These are phyloP conservation scores for Pyropia yezoensis DNA, from an alignment of 23 red algal genomes.

Conservation along the genomic window DNA sequence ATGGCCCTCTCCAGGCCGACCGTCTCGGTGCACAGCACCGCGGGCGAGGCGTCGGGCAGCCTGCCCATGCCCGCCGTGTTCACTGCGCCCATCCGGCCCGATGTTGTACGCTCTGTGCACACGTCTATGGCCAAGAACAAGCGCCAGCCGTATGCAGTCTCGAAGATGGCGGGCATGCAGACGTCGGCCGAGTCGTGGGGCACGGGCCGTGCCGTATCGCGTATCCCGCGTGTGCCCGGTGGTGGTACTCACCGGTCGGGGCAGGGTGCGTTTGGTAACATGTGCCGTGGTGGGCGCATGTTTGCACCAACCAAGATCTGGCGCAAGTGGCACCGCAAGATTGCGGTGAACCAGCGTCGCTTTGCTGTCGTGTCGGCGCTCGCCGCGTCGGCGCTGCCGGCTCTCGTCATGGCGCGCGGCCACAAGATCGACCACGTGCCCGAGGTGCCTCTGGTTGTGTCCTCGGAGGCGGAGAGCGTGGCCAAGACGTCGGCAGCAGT, in stretches of 20 bases:
- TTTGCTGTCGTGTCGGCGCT: conserved; percentile 83
- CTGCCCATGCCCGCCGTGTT: conserved; percentile 76
- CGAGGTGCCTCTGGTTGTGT: conserved; percentile 85
- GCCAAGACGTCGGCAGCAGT: conserved; percentile 74
- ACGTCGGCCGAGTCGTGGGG: conserved; percentile 96
- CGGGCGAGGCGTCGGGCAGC: conserved; percentile 35
- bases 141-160: conserved; percentile 90
- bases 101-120: conserved; percentile 88
- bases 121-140: conserved; percentile 87
- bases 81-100: conserved; percentile 85
- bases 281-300: conserved; percentile 93
- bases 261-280: conserved; percentile 93
- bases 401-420: conserved; percentile 89
- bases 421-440: conserved; percentile 84
- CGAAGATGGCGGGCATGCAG: conserved; percentile 81
- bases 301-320: conserved; percentile 94
- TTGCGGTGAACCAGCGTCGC: conserved; percentile 66
- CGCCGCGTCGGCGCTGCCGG: conserved; percentile 77
- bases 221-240: conserved; percentile 91
- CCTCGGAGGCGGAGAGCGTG: conserved; percentile 31
- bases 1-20: too few relatives aligned
- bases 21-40: too few relatives aligned
- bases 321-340: conserved; percentile 94
- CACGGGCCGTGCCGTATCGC: conserved; percentile 91
- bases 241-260: conserved; percentile 96